These are phyloP conservation scores for Dalbergia oliveri DNA, from an alignment of 306 rosid species.

Conservation along the genomic window DNA sequence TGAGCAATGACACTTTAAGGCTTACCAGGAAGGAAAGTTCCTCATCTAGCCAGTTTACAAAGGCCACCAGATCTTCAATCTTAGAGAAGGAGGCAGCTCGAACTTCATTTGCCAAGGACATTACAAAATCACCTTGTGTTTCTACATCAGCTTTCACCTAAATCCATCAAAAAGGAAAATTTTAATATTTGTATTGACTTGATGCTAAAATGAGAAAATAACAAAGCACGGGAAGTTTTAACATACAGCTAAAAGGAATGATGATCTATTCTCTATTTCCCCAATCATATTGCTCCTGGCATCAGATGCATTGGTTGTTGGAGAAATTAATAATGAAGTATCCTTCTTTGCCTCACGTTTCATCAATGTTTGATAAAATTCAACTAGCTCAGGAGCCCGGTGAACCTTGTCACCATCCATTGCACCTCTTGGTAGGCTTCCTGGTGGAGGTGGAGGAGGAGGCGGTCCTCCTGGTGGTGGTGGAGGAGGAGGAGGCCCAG, in stretches of 20 bases:
- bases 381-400: conserved; percentile 82
- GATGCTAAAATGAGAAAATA: conserved; percentile 24
- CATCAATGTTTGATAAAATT: conserved; percentile 88
- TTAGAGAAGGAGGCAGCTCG: conserved; percentile 79
- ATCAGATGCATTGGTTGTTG: conserved; percentile 67
- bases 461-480: conserved; percentile 60
- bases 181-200: conserved; percentile 24
- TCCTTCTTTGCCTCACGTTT: conserved; percentile 88
- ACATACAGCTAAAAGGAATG: conserved; percentile 84
- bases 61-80: conserved; percentile 79
- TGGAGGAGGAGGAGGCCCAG: conserved; percentile 55
- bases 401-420: conserved; percentile 69
- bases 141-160: conserved; percentile 84
- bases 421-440: conserved; percentile 68
- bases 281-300: conserved; percentile 87
- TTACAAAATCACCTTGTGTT: conserved; percentile 84
- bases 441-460: conserved; percentile 75
- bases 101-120: conserved; percentile 87
- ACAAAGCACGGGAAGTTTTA: conserved; percentile 7
- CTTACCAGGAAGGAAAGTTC: conserved; percentile 64
- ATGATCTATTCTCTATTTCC: conserved; percentile 81
- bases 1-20: conserved; percentile 18
- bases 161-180: conserved; percentile 8
- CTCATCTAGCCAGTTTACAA: conserved; percentile 92
- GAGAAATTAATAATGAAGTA: conserved; percentile 64